Conservation (phyloP, 352 stramenopile species). For the Albugo laibachii region DNA sequence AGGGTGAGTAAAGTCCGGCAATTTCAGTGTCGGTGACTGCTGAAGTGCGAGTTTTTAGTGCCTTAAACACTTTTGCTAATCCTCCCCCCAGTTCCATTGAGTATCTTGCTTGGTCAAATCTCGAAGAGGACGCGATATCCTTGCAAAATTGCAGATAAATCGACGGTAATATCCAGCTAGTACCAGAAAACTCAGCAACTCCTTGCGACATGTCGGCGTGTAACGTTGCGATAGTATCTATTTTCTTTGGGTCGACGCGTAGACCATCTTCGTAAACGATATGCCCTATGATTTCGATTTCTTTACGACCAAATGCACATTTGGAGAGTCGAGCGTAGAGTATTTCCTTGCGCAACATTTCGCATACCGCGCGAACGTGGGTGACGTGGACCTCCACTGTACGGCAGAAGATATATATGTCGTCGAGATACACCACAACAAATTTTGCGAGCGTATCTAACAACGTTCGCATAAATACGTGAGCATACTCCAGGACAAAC, state of each 20-base stretch:
- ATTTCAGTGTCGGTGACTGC: constrained; percentile 4
- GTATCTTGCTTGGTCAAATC: constrained; percentile 2
- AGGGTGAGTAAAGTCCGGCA: constrained; percentile 3
- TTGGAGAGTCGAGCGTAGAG: constrained; percentile 2
- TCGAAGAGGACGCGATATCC: constrained; percentile 8
- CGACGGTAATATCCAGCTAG: constrained; percentile 10
- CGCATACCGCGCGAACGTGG: constrained; percentile 1
- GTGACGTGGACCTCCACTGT: background rate
- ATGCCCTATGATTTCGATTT: constrained; percentile 14
- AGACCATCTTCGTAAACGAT: constrained; percentile 9
- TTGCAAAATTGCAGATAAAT: constrained; percentile 8
- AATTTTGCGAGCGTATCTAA: constrained; percentile 1
- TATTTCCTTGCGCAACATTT: constrained; percentile 1
- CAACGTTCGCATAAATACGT: constrained; percentile 4
- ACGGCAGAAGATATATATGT: constrained; percentile 1
- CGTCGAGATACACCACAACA: constrained; percentile 1
- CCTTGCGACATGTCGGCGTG: constrained; percentile 5
- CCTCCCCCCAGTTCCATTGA: constrained; percentile 1
- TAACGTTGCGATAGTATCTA: constrained; percentile 2
- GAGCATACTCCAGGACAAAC: constrained; percentile 1
- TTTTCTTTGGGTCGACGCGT: constrained; percentile 4
- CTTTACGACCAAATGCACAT: constrained; percentile 5
- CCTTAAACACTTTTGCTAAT: constrained; percentile 3
- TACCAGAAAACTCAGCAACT: constrained; percentile 9
- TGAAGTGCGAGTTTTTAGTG: constrained; percentile 3